Evolutionary conservation across 495 filamentous ascomycete species (phyloP), one percentile per base, ranked within the genome.

Genomic region (Penicillium antarcticum): DNA sequence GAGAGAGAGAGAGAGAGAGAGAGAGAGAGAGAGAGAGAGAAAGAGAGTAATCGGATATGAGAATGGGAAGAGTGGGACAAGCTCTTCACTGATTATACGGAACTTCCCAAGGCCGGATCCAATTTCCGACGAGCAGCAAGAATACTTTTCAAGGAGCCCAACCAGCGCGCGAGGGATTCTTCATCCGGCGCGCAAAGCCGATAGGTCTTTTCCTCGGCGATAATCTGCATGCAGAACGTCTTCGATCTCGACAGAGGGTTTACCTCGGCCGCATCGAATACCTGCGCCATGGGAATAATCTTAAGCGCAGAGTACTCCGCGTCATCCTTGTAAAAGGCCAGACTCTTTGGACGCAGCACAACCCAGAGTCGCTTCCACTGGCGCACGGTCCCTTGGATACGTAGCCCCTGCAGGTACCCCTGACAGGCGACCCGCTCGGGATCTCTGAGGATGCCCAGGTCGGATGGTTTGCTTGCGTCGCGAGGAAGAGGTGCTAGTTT

Each of bases 361-460:
- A 86, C 85, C 94, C 94, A 98, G 29, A 89, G 77, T 54, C 88
- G 87, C 75, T 95, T 97, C 94, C 94, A 98, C 60, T 94, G 89
- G 31, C 87, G 84, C 34, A 98, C 86, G 5, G 88, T 89, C n/a
- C 87, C 78, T 58, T 91, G 92, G 52, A 86, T 87, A 52, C 88
- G 90, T 21, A 96, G 80, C 53, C 88, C 85, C 66, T 89, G 87
- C 34, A 97, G 81, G 73, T 90, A 92, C 16, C 92, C 90, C 65
- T 97, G 90, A 80, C 89, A 96, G 37, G 97, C 80, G 16, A 97
- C 87, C 29, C 91, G 76, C 55, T 87, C 85, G 55, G 74, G 80
- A 60, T 91, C 82, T 29, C 80, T 76, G 17, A 85, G 58, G 44
- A 77, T 72, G 26, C 79, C 76, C 21, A 78, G 69, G 2, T 71